Evolutionary conservation across 2,329 filamentous ascomycete species (phyloP).

Genomic region (Hypocrella siamensis): DNA sequence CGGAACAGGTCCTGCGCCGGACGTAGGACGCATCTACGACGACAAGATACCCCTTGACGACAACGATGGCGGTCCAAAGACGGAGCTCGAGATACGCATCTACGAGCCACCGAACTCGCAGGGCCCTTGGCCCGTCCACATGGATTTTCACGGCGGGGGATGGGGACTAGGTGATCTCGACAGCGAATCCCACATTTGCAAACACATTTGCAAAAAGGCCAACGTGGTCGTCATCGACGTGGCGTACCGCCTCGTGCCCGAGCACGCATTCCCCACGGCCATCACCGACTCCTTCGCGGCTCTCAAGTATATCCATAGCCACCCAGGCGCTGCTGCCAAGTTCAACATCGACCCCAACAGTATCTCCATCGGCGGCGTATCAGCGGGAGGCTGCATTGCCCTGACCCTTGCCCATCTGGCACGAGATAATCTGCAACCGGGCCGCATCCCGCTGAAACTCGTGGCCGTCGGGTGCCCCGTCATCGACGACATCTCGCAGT

Average conservation of each 20-base stretch:
- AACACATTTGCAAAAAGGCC: slow-evolving; percentile 26
- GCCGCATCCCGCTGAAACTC: slow-evolving; percentile 18
- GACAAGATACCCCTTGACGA: slow-evolving; percentile 16
- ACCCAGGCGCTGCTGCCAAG: slow-evolving; percentile 12
- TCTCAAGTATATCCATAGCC: slow-evolving; percentile 20
- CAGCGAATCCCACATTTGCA: slow-evolving; percentile 32
- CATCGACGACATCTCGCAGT: slow-evolving; percentile 22
- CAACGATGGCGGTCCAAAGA: slow-evolving; percentile 9
- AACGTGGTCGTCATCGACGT: slow-evolving; percentile 32
- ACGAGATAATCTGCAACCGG: slow-evolving; percentile 16
- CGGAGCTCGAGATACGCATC: slow-evolving; percentile 19
- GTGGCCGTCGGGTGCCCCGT: slow-evolving; percentile 23
- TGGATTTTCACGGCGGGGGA: slow-evolving; percentile 33
- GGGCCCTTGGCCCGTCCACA: slow-evolving; percentile 28
- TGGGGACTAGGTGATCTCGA: slow-evolving; percentile 34
- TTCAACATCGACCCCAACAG: slow-evolving; percentile 21
- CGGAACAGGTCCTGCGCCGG: slow-evolving; percentile 24
- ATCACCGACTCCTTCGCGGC: slow-evolving; percentile 32
- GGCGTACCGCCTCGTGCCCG: slow-evolving; percentile 35
- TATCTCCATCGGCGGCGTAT: slow-evolving; percentile 29
- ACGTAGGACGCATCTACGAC: slow-evolving; percentile 23
- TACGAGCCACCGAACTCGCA: slow-evolving; percentile 26
- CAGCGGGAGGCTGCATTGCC: slow-evolving; percentile 25
- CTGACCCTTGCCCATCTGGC: slow-evolving; percentile 23
- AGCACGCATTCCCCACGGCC: slow-evolving; percentile 29